Evolutionary conservation across 371 early-diverging fungal species (phyloP).

Genomic region (Sporodiniella umbellata): DNA sequence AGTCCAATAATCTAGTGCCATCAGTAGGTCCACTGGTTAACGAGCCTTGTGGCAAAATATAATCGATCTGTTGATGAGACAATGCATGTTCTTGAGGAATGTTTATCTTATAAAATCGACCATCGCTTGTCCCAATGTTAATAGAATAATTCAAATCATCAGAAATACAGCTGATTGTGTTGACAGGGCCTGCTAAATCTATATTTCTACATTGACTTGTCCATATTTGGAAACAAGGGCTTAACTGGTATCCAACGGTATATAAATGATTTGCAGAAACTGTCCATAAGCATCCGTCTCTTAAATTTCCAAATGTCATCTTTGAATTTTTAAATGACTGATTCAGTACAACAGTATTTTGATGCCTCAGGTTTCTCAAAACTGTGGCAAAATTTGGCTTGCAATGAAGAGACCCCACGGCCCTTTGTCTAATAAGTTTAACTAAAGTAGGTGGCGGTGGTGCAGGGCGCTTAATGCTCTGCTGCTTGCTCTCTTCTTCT

Average conservation of each 20-base stretch:
- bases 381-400: too few species aligned
- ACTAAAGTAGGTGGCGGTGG: neutral
- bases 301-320: neutral
- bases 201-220: neutral
- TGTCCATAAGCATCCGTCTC: constrained; percentile 9
- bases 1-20: neutral
- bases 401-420: neutral
- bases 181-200: neutral
- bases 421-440: constrained; percentile 6
- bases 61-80: too few species aligned
- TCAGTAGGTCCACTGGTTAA: too few species aligned
- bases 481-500: constrained; percentile 12
- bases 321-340: neutral
- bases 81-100: too few species aligned
- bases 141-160: too few species aligned
- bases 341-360: neutral
- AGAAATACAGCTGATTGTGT: neutral
- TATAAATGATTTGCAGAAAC: neutral
- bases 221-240: constrained; percentile 28
- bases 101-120: too few species aligned
- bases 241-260: constrained; percentile 26
- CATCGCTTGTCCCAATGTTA: too few species aligned
- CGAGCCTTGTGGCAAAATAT: too few species aligned
- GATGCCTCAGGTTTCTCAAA: too few species aligned
- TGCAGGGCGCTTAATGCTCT: neutral